Conservation (phyloP, 2,329 filamentous ascomycete species). For the Rhynchosporium agropyri region DNA sequence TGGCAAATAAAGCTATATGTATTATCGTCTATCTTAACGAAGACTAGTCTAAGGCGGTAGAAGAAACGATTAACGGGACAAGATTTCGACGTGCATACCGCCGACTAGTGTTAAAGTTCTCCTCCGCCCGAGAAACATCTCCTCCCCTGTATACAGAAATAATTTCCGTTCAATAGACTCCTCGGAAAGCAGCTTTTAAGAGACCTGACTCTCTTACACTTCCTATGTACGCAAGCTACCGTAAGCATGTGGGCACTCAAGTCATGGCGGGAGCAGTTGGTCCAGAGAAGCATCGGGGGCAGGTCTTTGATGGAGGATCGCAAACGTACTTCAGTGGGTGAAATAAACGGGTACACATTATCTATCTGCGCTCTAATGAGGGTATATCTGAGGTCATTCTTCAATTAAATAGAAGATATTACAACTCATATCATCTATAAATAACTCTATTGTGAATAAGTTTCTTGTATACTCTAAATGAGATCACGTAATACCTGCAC, state of each 20-base stretch:
- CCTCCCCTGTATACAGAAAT: constrained; percentile 19
- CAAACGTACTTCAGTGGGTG: constrained; percentile 2
- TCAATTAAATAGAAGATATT: constrained; percentile 7
- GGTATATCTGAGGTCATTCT: constrained; percentile 9
- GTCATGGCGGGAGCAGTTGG: constrained; percentile 5
- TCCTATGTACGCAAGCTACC: constrained; percentile 22
- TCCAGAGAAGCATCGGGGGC: constrained; percentile 17
- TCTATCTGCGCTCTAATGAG: background rate
- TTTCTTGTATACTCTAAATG: background rate
- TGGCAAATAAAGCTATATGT: constrained; percentile 11
- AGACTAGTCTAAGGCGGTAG: background rate
- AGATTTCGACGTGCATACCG: constrained; percentile 14
- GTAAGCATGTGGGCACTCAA: constrained; percentile 19
- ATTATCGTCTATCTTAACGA: constrained; percentile 11
- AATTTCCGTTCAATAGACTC: constrained; percentile 7
- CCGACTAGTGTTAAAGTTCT: constrained; percentile 15
- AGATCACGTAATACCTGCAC: constrained; percentile 7
- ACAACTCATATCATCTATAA: constrained; percentile 2
- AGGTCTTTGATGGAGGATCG: constrained; percentile 15
- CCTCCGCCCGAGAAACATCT: constrained; percentile 10
- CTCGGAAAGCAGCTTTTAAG: constrained; percentile 16
- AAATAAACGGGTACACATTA: constrained; percentile 11
- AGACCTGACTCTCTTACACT: constrained; percentile 26
- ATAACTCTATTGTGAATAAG: constrained; percentile 5
- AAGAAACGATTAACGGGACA: constrained; percentile 12